These are phyloP conservation scores for Ceratocystis lukuohia DNA, from an alignment of 2,329 filamentous ascomycete species.

Conservation along the genomic window DNA sequence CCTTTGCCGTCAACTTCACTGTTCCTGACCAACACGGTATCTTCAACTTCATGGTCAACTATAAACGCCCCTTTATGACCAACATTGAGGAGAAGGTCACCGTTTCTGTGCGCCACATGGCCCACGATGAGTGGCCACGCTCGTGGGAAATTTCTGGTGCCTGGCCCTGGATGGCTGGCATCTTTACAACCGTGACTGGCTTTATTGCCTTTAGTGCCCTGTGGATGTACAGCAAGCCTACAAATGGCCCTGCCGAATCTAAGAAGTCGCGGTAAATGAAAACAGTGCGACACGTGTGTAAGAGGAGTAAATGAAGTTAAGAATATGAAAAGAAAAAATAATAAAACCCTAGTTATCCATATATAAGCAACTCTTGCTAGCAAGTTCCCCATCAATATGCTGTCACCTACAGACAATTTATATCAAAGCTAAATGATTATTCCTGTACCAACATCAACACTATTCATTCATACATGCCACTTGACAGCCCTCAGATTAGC, in stretches of 20 bases:
- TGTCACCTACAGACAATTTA: not conserved
- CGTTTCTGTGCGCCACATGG: conserved; percentile 89
- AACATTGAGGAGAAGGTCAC: conserved; percentile 87
- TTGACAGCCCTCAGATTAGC: conserved; percentile 40
- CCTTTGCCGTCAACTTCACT: conserved; percentile 63
- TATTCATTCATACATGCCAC: conserved; percentile 2
- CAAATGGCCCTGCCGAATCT: conserved; percentile 24
- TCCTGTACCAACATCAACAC: not conserved
- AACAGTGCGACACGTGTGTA: not conserved
- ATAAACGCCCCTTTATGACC: conserved; percentile 86
- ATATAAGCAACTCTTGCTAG: not conserved
- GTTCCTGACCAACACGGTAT: conserved; percentile 96
- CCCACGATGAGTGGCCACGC: conserved; percentile 90
- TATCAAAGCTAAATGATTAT: not conserved
- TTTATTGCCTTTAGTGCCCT: conserved; percentile 75
- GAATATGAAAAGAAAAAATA: conserved; percentile 13
- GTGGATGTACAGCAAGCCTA: conserved; percentile 63
- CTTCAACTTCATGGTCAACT: conserved; percentile 96
- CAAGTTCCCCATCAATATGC: not conserved
- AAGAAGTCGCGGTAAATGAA: conserved; percentile 37
- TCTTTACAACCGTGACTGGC: conserved; percentile 68
- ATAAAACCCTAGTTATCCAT: conserved; percentile 10
- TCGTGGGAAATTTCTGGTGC: conserved; percentile 81
- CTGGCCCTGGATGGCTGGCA: conserved; percentile 88
- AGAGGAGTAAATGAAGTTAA: not conserved